phyloP scores from a whole-genome alignment of 2,329 filamentous ascomycete species.

The Myriosclerotinia scirpicola region DNA sequence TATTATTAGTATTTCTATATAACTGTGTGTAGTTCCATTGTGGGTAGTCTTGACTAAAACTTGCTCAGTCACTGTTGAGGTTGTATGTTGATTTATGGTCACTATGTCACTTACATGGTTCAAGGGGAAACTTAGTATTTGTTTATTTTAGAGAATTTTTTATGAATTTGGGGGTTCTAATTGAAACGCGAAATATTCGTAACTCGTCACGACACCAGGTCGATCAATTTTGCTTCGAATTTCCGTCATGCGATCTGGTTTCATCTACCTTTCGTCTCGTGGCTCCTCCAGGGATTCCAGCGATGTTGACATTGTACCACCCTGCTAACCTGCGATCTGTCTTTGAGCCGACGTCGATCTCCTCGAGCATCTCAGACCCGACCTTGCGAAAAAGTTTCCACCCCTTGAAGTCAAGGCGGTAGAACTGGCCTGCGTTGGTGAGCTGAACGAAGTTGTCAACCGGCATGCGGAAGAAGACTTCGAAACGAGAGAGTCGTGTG shows the following conservation, averaged over 20 bases:
- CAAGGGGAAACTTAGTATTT: neutral
- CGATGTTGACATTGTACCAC: neutral
- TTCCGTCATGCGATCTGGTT: neutral
- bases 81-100: neutral
- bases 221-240: neutral
- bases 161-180: neutral
- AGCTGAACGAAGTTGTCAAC: neutral
- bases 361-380: neutral
- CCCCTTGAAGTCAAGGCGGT: neutral
- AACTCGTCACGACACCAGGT: neutral
- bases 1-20: neutral
- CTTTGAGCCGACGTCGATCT: neutral
- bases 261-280: neutral
- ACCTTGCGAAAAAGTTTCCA: slow-evolving; percentile 3
- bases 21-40: neutral
- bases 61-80: neutral
- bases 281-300: neutral
- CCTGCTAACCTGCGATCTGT: neutral
- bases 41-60: neutral
- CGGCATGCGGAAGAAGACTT: slow-evolving; percentile 1
- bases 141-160: neutral
- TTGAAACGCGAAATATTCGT: neutral
- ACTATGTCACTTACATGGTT: neutral
- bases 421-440: neutral
- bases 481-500: neutral